Conservation (phyloP, 176 grass and related monocot genomes). For the Oryza punctata region DNA sequence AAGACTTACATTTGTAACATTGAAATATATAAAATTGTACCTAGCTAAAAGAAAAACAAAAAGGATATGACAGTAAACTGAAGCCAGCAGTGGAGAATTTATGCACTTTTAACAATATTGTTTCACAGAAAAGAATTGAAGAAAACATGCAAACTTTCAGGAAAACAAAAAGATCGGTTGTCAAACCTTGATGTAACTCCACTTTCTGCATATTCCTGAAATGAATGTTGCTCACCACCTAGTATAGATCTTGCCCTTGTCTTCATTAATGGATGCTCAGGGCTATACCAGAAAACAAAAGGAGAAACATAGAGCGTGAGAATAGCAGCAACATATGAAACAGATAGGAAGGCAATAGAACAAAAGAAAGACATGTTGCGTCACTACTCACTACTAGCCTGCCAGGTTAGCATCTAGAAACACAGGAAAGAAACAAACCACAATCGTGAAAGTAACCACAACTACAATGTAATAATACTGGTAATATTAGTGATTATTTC, state of each 20-base stretch:
- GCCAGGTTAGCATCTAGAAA: slow-evolving; percentile 16
- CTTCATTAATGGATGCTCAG: slow-evolving; percentile 81
- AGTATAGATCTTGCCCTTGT: slow-evolving; percentile 88
- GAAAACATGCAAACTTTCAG: background rate
- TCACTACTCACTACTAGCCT: slow-evolving; percentile 18
- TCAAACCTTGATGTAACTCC: slow-evolving; percentile 80
- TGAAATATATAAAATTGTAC: background rate
- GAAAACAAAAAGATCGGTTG: slow-evolving; percentile 2
- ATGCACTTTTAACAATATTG: slow-evolving; percentile 22
- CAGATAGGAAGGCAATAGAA: slow-evolving; percentile 20
- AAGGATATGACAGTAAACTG: background rate
- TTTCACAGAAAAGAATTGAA: slow-evolving; percentile 4
- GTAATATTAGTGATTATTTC: slow-evolving; percentile 14
- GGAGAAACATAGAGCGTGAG: slow-evolving; percentile 22
- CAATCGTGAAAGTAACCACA: slow-evolving; percentile 10
- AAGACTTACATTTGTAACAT: slow-evolving; percentile 1
- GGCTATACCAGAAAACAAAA: slow-evolving; percentile 63
- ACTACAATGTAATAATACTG: slow-evolving; percentile 5
- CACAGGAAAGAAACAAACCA: slow-evolving; percentile 18
- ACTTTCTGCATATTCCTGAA: slow-evolving; percentile 77
- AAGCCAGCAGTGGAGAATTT: background rate
- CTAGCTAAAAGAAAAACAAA: background rate
- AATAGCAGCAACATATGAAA: slow-evolving; percentile 3
- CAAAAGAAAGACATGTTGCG: slow-evolving; percentile 19
- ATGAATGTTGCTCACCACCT: slow-evolving; percentile 76